Percentiles rank a stretch among this genome's conserved stretches.
These are phyloP conservation scores for Cystobasidium tubakii DNA, from an alignment of 768 basidiomycete genomes.

Conservation along the genomic window DNA sequence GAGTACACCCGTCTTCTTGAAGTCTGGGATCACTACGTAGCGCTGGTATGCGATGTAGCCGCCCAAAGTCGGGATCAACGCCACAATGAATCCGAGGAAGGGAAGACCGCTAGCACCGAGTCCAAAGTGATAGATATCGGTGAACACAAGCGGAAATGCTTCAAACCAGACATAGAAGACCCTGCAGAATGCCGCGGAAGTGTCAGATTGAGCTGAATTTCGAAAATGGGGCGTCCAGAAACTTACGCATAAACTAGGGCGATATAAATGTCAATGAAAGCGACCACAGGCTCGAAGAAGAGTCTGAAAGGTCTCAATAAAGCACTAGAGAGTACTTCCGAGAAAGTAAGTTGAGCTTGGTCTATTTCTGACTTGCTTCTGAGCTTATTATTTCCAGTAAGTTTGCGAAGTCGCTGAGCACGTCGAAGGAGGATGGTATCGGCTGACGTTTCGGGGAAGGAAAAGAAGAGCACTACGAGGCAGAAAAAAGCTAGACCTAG, in stretches of 20 bases:
- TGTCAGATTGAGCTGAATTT: not conserved
- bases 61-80: not conserved
- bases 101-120: conserved; percentile 16
- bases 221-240: not conserved
- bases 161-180: conserved; percentile 39
- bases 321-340: conserved; percentile 20
- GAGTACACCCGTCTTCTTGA: conserved; percentile 35
- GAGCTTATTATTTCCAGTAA: conserved; percentile 49
- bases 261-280: conserved; percentile 38
- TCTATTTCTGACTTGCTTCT: conserved; percentile 47
- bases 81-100: conserved; percentile 36
- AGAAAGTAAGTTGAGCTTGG: conserved; percentile 1
- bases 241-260: conserved; percentile 19
- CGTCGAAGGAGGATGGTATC: conserved; percentile 50
- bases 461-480: conserved; percentile 47
- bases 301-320: conserved; percentile 39
- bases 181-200: not conserved
- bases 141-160: conserved; percentile 24
- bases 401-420: conserved; percentile 49
- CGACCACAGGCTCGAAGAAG: conserved; percentile 38
- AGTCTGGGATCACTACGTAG: conserved; percentile 22
- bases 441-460: conserved; percentile 50
- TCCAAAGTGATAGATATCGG: conserved; percentile 22
- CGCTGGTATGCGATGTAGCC: conserved; percentile 38
- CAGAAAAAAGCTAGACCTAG: conserved; percentile 48